phyloP scores from a whole-genome alignment of 306 rosid genomes.

The Malus sieversii region DNA sequence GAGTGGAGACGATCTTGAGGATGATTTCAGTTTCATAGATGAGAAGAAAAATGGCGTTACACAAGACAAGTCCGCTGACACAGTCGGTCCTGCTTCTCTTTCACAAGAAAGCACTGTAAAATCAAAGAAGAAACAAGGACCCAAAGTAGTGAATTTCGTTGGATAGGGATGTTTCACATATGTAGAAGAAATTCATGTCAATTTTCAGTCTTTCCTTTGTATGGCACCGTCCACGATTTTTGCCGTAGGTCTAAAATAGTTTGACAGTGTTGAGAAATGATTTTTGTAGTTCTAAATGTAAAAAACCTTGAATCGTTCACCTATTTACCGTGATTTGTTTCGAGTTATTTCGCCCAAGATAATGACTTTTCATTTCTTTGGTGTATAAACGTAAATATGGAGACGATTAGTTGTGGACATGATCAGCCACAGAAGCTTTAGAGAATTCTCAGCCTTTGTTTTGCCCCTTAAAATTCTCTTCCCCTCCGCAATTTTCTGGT shows the following conservation, averaged over 20 bases:
- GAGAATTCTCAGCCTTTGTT: constrained; percentile 48
- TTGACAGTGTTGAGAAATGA: background rate
- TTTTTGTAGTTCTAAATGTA: background rate
- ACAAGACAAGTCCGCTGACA: constrained; percentile 26
- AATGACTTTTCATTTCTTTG: background rate
- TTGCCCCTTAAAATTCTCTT: constrained; percentile 54
- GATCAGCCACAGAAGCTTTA: constrained; percentile 9
- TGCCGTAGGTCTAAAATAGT: background rate
- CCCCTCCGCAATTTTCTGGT: constrained; percentile 48
- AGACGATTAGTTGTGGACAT: constrained; percentile 10
- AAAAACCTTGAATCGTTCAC: background rate
- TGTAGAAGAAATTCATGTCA: constrained; percentile 1
- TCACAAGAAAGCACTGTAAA: constrained; percentile 26
- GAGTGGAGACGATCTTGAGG: constrained; percentile 91
- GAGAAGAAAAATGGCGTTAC: constrained; percentile 24
- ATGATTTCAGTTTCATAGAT: constrained; percentile 52
- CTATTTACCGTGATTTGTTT: background rate
- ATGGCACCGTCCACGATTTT: background rate
- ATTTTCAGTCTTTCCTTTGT: background rate
- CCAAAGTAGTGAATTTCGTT: constrained; percentile 60
- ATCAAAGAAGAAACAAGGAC: constrained; percentile 57
- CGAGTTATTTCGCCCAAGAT: background rate
- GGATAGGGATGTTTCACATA: constrained; percentile 18
- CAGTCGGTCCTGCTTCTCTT: constrained; percentile 11
- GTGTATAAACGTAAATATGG: background rate